Evolutionary conservation across 2,329 filamentous ascomycete genomes (phyloP), one percentile per base, ranked within the genome.

Genomic region (Monosporascus sp.): DNA sequence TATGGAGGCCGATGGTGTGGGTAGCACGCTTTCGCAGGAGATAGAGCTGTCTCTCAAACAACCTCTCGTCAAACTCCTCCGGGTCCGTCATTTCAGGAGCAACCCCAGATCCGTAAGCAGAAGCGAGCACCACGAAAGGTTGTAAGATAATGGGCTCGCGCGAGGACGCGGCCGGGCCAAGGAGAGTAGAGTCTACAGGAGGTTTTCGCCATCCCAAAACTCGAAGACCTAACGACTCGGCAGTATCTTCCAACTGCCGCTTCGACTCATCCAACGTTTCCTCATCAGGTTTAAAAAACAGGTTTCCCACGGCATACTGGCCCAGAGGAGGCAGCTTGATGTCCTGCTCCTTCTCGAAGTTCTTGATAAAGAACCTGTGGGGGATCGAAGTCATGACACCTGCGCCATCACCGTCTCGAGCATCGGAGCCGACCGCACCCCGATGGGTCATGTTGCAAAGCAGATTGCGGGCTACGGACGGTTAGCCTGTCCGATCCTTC

Each of bases 361-460:
- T 96, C 82, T 97, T 99, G 71, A 96, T 80, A 73, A 99, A 97
- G 80, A 99, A 97, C 74, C 87, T 91, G 80, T 97, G 93, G 56
- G 94, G 94, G 67, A 99, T 96, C 56, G 92, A 97, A 62, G 93
- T 97, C 94, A 99, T 99, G 69, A 97, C 93, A 83, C 94, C 94
- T 66, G 94, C 94, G 72, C 94, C 94, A 72, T 99, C 94, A 71
- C 94, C 94, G 71, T 99, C 94, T 80, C 94, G 88, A 69, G 91
- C 91, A 79, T 99, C 94, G 56, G 94, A 97, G 64, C 94, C 94
- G 65, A 97, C 93, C 60, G 94, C 94, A 80, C 94, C 94, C 72
- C 94, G 88, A 80, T 99, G 94, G 81, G 94, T 97, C 94, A 99
- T 99, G 83, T 99, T 97, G 82, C 94, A 99, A 59, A 99, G 86